Evolutionary conservation across 2,329 filamentous ascomycete genomes (phyloP).

Genomic region (Colletotrichum sp.): DNA sequence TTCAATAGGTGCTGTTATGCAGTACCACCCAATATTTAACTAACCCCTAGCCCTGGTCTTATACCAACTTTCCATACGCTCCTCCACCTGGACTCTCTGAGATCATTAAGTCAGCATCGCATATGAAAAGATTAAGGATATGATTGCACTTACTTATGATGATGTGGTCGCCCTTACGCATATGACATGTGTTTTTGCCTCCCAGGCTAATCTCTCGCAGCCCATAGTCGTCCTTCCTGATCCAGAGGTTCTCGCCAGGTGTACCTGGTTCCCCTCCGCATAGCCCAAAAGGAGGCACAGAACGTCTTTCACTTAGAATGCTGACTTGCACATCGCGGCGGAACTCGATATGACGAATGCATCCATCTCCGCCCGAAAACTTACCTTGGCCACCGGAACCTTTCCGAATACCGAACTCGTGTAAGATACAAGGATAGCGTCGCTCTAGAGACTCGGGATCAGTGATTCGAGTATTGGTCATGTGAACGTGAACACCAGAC

Average conservation of each 20-base stretch:
- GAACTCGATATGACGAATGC: not conserved
- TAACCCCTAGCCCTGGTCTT: no score
- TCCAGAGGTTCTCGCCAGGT: not conserved
- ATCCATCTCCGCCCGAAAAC: not conserved
- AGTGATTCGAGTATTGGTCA: not conserved
- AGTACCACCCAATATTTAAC: fast-evolving
- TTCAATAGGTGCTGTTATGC: no score
- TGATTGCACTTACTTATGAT: not conserved
- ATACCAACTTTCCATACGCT: no score
- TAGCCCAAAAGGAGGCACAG: not conserved
- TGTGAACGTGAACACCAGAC: not conserved
- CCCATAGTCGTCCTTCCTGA: not conserved
- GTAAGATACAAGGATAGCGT: not conserved
- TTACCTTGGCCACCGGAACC: not conserved
- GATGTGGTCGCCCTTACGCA: not conserved
- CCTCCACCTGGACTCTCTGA: not conserved
- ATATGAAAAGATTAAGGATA: not conserved
- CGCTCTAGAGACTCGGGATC: not conserved
- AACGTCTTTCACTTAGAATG: not conserved
- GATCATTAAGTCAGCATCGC: fast-evolving
- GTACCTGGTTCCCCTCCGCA: not conserved
- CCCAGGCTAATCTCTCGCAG: not conserved
- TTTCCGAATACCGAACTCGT: not conserved
- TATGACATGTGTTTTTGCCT: not conserved
- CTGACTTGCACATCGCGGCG: not conserved